phyloP scores from a whole-genome alignment of 208 protist species.

The Crithidia bombi region DNA sequence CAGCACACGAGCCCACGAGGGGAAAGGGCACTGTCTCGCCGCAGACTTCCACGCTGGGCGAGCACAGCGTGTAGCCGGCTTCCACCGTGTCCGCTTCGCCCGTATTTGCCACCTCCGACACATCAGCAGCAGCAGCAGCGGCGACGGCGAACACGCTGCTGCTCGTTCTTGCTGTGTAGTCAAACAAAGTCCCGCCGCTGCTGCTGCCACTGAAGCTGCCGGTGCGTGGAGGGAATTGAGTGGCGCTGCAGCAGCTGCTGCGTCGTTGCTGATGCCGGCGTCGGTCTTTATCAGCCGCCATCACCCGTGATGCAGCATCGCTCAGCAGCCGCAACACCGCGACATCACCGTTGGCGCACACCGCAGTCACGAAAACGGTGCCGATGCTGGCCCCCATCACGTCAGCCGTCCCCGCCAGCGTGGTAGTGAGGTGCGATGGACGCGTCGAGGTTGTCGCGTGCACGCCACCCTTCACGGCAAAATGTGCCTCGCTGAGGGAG shows the following conservation, averaged over 20 bases:
- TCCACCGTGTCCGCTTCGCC: neutral
- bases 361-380: constrained; percentile 13
- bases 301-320: constrained; percentile 26
- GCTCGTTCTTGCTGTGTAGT: neutral
- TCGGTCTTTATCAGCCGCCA: constrained; percentile 26
- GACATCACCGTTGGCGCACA: constrained; percentile 34
- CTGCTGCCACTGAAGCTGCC: constrained; percentile 12
- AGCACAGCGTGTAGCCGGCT: neutral
- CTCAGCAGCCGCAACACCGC: constrained; percentile 26
- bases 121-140: too few species aligned
- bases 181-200: neutral
- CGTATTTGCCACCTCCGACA: neutral
- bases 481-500: neutral
- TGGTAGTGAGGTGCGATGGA: neutral
- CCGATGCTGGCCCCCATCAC: too few species aligned
- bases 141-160: neutral
- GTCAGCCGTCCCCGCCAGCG: neutral
- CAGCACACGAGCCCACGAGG: too few species aligned
- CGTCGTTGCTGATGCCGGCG: constrained; percentile 9
- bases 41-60: neutral
- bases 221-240: too few species aligned
- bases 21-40: neutral
- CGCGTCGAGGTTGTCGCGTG: too few species aligned
- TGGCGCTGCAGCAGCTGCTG: neutral
- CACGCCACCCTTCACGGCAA: too few species aligned